Evolutionary conservation across 2,329 filamentous ascomycete genomes (phyloP).

Genomic region (Sodiomyces alkalinus): DNA sequence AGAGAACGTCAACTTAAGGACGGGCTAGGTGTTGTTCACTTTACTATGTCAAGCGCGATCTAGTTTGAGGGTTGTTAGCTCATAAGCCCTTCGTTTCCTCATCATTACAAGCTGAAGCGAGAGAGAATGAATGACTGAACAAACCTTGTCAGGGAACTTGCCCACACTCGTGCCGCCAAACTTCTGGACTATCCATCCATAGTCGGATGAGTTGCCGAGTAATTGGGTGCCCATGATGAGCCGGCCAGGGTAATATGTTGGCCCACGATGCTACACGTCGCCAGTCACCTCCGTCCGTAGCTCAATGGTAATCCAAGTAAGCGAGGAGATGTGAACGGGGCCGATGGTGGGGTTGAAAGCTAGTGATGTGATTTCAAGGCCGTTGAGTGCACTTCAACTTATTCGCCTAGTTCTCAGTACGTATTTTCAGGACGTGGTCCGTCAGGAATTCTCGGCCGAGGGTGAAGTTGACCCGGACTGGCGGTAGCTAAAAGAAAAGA

Average conservation of each 20-base stretch:
- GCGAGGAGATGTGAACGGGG: too few relatives aligned
- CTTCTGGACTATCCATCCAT: slow-evolving; percentile 79
- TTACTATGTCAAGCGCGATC: slow-evolving; percentile 57
- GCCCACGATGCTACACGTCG: too few relatives aligned
- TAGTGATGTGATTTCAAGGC: background rate
- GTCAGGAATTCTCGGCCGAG: too few relatives aligned
- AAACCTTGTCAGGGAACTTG: slow-evolving; percentile 66
- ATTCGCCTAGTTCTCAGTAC: too few relatives aligned
- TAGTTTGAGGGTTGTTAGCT: slow-evolving; percentile 7
- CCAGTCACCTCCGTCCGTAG: background rate
- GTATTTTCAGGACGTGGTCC: too few relatives aligned
- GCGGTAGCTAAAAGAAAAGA: too few relatives aligned
- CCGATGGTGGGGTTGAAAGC: background rate
- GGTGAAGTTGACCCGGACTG: too few relatives aligned
- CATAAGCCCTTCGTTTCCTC: too few relatives aligned
- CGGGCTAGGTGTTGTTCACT: slow-evolving; percentile 19
- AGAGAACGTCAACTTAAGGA: too few relatives aligned
- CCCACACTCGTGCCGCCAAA: slow-evolving; percentile 92
- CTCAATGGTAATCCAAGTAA: background rate
- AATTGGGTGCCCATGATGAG: slow-evolving; percentile 6
- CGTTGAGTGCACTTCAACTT: too few relatives aligned
- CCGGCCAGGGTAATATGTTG: background rate
- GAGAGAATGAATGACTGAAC: slow-evolving; percentile 9
- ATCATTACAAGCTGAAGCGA: background rate
- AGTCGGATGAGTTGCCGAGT: slow-evolving; percentile 18